Percentiles rank a stretch among this genome's conserved stretches.
Evolutionary conservation across 2,329 filamentous ascomycete species (phyloP).

Genomic region (Penicillium decumbens): DNA sequence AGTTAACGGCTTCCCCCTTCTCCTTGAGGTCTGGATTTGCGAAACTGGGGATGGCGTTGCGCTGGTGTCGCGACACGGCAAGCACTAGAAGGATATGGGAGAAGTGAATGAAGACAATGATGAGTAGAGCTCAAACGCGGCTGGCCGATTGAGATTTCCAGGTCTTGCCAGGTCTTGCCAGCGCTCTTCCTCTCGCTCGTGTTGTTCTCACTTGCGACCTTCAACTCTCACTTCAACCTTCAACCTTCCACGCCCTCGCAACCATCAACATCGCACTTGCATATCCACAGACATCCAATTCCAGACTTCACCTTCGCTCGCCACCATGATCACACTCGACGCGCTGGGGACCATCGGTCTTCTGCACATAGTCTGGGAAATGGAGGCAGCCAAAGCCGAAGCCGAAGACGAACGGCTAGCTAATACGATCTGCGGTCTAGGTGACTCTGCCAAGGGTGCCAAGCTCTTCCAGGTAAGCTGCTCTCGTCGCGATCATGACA

Average conservation of each 20-base stretch:
- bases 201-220: neutral
- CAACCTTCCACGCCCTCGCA: neutral
- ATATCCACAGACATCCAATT: neutral
- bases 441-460: slow-evolving; percentile 93
- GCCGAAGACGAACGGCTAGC: slow-evolving; percentile 8
- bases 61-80: neutral
- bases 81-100: neutral
- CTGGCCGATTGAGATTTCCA: neutral
- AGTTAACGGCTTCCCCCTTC: slow-evolving; percentile 3
- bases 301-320: neutral
- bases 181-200: neutral
- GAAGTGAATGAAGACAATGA: neutral
- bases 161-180: neutral
- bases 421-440: slow-evolving; percentile 47
- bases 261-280: neutral
- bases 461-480: slow-evolving; percentile 80
- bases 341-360: slow-evolving; percentile 12
- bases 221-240: neutral
- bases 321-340: slow-evolving; percentile 27
- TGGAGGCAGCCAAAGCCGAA: neutral
- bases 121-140: neutral
- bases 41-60: neutral
- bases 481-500: neutral
- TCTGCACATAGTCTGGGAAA: slow-evolving; percentile 12
- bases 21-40: neutral